Base-by-base conservation (phyloP, 2,329 filamentous ascomycete species). In the Microdochium trichocladiopsis region DNA sequence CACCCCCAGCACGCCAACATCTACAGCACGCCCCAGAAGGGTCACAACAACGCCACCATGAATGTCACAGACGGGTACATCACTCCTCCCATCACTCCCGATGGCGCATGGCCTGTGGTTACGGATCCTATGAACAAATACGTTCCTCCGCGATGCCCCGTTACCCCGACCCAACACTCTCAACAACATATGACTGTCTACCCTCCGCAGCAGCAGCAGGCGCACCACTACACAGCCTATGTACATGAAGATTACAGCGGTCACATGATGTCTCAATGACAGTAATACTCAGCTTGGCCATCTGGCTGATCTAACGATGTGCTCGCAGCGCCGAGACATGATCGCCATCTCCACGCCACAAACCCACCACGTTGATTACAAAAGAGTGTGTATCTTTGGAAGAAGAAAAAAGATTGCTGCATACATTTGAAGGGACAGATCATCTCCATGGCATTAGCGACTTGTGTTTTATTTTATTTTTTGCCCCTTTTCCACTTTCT, bases 61-160 rank as follows among this genome's bases (percentile, higher is more conserved):
- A 76, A 76, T 50, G 78, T 84, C 57, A 82, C 84, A 36, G 80
- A 90, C 58, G 90, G 89, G 53, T 91, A 91, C 69, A 80, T 92
- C 59, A 94, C 90, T 16, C 90, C 90, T 24, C 90, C 90, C 1
- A 93, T 94, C 65, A 94, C 90, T 0, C 90, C 90, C 4, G 89
- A 93, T 56, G 81, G 83, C 8, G 75, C 79, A 50, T 75, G 73
- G 59, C 83, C 83, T 51, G 72, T 68, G 25, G 69, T 70, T 49
- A 68, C 71, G 48, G 68, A 67, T 36, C 65, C 64, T 8, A 67
- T 70, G 61, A 66, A 68, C 49, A 77, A 77, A 62, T 77, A 80
- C 50, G 64, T 76, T 25, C 74, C 78, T 18, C 75, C 78, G 22
- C 73, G 82, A 51, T 84, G 81, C 60, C 83, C 83, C 0, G 78